A percentile compares a stretch with the other conserved stretches of the same genome.
Evolutionary conservation across 108 stramenopile species (phyloP).

Genomic region (Conticribra guillardii): DNA sequence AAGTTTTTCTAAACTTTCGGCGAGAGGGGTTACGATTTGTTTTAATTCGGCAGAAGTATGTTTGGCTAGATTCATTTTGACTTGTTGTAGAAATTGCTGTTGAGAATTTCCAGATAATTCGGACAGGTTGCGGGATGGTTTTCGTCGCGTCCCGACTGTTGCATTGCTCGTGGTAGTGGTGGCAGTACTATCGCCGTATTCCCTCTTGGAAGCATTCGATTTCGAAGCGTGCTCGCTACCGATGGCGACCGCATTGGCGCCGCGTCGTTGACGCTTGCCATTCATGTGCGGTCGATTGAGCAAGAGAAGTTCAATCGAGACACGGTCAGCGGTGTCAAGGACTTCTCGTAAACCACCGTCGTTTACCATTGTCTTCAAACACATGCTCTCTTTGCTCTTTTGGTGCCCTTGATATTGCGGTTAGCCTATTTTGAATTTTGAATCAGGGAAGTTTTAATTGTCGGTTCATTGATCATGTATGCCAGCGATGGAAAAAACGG

Average conservation of each 20-base stretch:
- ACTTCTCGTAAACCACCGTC: conserved; percentile 40
- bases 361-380: conserved; percentile 36
- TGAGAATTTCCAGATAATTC: neutral
- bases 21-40: conserved; percentile 36
- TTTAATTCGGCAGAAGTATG: conserved; percentile 26
- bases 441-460: too few relatives aligned
- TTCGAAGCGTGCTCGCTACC: neutral
- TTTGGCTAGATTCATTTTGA: conserved; percentile 30
- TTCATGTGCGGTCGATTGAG: conserved; percentile 2
- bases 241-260: neutral
- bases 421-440: too few relatives aligned
- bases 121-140: conserved; percentile 11
- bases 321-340: conserved; percentile 30
- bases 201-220: neutral
- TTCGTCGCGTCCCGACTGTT: neutral
- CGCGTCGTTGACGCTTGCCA: neutral
- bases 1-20: conserved; percentile 46
- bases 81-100: neutral
- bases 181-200: neutral
- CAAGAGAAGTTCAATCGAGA: conserved; percentile 24
- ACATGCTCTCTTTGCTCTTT: too few relatives aligned
- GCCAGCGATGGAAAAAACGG: too few relatives aligned
- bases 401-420: too few relatives aligned
- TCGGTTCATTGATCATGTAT: too few relatives aligned
- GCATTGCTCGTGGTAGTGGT: neutral